These are phyloP conservation scores for Fusarium liriodendri DNA, from an alignment of 2,329 filamentous ascomycete genomes.

Conservation along the genomic window DNA sequence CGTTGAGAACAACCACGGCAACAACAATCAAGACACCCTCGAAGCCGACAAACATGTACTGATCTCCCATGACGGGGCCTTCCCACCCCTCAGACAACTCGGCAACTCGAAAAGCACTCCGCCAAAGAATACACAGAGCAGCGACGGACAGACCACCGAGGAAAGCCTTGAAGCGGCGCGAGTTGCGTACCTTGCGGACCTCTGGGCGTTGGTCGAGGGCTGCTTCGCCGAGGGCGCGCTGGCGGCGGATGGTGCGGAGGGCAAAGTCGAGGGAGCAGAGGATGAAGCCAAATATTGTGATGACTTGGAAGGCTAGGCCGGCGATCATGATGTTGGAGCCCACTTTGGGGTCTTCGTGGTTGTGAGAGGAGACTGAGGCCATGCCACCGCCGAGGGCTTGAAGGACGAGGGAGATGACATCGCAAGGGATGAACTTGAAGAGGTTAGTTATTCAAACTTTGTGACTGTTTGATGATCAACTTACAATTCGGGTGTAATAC, in stretches of 20 bases:
- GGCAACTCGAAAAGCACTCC: constrained; percentile 73
- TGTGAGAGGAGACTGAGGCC: constrained; percentile 55
- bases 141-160: constrained; percentile 65
- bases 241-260: constrained; percentile 52
- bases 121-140: constrained; percentile 72
- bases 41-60: constrained; percentile 68
- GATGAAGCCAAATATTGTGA: constrained; percentile 67
- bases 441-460: background rate
- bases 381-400: constrained; percentile 71
- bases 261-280: constrained; percentile 61
- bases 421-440: constrained; percentile 70
- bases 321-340: constrained; percentile 75
- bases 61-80: constrained; percentile 66
- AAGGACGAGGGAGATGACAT: constrained; percentile 69
- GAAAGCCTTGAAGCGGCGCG: constrained; percentile 64
- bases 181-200: constrained; percentile 52
- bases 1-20: constrained; percentile 57
- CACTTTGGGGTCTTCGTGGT: constrained; percentile 44
- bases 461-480: constrained; percentile 18
- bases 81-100: constrained; percentile 74
- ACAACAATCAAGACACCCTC: constrained; percentile 66
- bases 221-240: constrained; percentile 47
- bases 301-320: constrained; percentile 70
- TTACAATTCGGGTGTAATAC: constrained; percentile 61
- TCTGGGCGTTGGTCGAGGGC: constrained; percentile 54